Evolutionary conservation across 176 grass and related monocot species (phyloP).

Genomic region (Zizania latifolia): DNA sequence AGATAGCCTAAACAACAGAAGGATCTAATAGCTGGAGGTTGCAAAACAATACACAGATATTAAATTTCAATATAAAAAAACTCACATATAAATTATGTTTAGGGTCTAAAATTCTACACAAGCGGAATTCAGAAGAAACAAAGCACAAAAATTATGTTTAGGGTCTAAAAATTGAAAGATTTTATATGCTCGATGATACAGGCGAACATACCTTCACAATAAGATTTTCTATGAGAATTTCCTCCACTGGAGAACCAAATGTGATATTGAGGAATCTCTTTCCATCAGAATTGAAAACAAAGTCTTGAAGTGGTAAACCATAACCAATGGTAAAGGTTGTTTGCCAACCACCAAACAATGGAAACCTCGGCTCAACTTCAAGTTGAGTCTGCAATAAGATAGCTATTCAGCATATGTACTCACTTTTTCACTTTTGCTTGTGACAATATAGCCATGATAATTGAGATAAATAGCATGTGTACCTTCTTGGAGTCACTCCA

Average conservation of each 20-base stretch:
- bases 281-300: conserved; percentile 73
- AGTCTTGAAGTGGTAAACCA: conserved; percentile 84
- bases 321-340: conserved; percentile 96
- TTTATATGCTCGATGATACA: background rate
- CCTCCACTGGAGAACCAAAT: conserved; percentile 83
- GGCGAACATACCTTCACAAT: conserved; percentile 50
- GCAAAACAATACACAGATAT: background rate
- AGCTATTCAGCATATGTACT: background rate
- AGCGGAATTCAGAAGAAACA: background rate
- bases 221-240: conserved; percentile 84
- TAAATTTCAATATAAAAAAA: conserved; percentile 5
- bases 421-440: background rate
- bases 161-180: background rate
- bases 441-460: background rate
- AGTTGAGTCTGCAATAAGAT: conserved; percentile 77
- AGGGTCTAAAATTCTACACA: background rate
- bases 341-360: conserved; percentile 98
- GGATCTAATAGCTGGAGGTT: background rate
- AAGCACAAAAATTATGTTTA: no score
- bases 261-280: conserved; percentile 91
- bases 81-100: background rate
- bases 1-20: background rate
- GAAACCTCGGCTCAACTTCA: conserved; percentile 95
- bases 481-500: conserved; percentile 97
- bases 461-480: conserved; percentile 15